phyloP scores from a whole-genome alignment of 139 green algal species.

The Micromonas commoda region DNA sequence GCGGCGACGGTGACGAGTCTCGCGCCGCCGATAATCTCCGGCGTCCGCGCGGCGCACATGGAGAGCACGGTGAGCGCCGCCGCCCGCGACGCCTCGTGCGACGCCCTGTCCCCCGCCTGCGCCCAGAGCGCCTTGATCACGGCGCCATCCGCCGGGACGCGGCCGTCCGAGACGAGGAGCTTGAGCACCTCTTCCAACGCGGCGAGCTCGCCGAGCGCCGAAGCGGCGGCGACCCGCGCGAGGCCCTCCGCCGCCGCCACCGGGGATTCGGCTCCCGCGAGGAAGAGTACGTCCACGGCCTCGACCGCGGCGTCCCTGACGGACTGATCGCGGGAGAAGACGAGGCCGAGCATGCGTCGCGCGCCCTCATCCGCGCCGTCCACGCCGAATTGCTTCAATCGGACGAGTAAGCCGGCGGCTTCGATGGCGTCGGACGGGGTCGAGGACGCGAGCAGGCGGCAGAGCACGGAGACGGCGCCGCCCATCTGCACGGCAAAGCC shows the following conservation, averaged over 20 bases:
- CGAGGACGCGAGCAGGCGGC: slow-evolving; percentile 59
- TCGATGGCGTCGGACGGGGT: slow-evolving; percentile 59
- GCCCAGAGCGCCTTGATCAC: slow-evolving; percentile 13
- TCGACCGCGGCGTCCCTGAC: slow-evolving; percentile 64
- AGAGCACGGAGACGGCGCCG: slow-evolving; percentile 37
- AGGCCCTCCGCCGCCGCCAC: slow-evolving; percentile 44
- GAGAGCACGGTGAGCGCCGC: slow-evolving; percentile 54
- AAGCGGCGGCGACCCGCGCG: slow-evolving; percentile 48
- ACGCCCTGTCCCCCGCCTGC: slow-evolving; percentile 30
- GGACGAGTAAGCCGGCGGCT: slow-evolving; percentile 62
- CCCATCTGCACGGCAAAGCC: slow-evolving; percentile 31
- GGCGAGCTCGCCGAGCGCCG: slow-evolving; percentile 63
- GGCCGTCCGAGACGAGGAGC: slow-evolving; percentile 23
- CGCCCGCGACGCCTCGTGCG: neutral
- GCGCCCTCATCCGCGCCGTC: slow-evolving; percentile 29
- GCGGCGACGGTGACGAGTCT: neutral
- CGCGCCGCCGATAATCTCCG: slow-evolving; percentile 41
- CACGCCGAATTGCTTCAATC: slow-evolving; percentile 60
- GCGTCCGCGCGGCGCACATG: slow-evolving; percentile 49
- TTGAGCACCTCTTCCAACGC: slow-evolving; percentile 54
- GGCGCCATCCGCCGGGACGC: neutral
- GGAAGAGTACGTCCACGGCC: slow-evolving; percentile 43
- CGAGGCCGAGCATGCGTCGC: slow-evolving; percentile 36
- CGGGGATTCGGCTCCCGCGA: slow-evolving; percentile 20
- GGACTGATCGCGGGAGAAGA: slow-evolving; percentile 70